Conservation (phyloP, 139 green algal species). For the Picochlorum sp. region DNA sequence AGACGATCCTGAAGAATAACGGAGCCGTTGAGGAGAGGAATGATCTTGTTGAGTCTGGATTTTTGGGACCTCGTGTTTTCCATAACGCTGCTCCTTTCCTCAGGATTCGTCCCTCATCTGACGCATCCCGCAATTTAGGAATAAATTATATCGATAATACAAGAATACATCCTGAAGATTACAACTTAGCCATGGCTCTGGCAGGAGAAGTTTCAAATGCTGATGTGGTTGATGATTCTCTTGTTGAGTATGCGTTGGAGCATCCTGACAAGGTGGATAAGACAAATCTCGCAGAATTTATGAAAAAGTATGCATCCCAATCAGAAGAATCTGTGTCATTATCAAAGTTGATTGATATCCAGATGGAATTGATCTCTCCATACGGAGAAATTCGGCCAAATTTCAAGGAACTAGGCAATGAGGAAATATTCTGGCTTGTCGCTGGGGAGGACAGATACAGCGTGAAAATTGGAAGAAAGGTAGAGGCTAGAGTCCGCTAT, state of each 20-base stretch:
- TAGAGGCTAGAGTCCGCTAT: constrained; percentile 35
- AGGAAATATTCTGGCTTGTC: constrained; percentile 50
- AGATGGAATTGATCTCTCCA: constrained; percentile 51
- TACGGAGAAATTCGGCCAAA: constrained; percentile 43
- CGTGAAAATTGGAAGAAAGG: constrained; percentile 35
- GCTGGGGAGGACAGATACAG: constrained; percentile 36
- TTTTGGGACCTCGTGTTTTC: constrained; percentile 38
- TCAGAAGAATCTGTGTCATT: constrained; percentile 17
- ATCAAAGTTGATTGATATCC: constrained; percentile 55
- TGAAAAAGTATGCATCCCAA: background rate
- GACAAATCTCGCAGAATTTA: constrained; percentile 24
- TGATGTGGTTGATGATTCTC: constrained; percentile 12
- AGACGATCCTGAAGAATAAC: constrained; percentile 18
- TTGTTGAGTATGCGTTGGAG: constrained; percentile 31
- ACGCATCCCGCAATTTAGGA: constrained; percentile 46
- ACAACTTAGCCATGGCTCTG: constrained; percentile 32
- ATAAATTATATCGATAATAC: constrained; percentile 66
- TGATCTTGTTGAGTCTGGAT: constrained; percentile 43
- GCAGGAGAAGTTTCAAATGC: constrained; percentile 2
- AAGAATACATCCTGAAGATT: constrained; percentile 64
- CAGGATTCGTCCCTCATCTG: constrained; percentile 38
- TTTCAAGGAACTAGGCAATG: constrained; percentile 14
- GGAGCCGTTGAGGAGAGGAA: constrained; percentile 27
- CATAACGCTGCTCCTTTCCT: constrained; percentile 64
- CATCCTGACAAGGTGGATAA: constrained; percentile 21